Evolutionary conservation across 2,329 filamentous ascomycete species (phyloP), one percentile per base, ranked within the genome.

Genomic region (Nigrospora osmanthi): DNA sequence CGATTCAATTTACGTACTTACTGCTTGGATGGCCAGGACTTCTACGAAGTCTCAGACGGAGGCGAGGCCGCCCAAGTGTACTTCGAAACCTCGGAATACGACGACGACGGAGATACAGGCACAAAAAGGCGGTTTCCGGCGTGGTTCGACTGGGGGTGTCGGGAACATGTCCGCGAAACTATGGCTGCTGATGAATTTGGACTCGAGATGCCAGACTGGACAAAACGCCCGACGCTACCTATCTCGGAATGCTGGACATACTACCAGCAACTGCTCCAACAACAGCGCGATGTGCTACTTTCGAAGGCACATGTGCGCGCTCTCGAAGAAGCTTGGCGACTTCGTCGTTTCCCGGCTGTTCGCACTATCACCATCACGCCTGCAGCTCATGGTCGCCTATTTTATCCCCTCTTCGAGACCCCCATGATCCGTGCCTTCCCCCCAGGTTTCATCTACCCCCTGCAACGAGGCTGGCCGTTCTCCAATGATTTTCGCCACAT

Each of bases 371-470:
- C 56, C 0, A 45, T 72, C 12, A 70, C 69, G 4, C 62, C 62
- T 7, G 63, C 65, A 2, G 54, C 65, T 1, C 68, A 71, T 48
- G 65, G 65, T 0, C 52, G 55, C 37, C 46, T 62, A 0, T 59
- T 62, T n/a, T 40, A 45, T 0, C 69, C 68, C 1, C 46, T 60
- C 0, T 71, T 71, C 41, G 48, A 65, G 16, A 71, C 69, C 23
- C 69, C 69, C 1, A 66, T 66, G 52, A 66, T 69, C 30, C 65
- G 67, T 6, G 57, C 59, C 3, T 61, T 72, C 12, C 66, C 66
- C 0, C 39, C 47, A 2, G 63, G 63, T 4, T 67, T 72, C 34
- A 62, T 62, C 19, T 69, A 71, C 45, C 62, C 63, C 1, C 51
- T 66, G 11, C 59, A 64, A 2, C 57, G 55, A 14, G 58, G 60